Evolutionary conservation across 192 early-diverging fungal genomes (phyloP).

Genomic region (Backusella luteola): DNA sequence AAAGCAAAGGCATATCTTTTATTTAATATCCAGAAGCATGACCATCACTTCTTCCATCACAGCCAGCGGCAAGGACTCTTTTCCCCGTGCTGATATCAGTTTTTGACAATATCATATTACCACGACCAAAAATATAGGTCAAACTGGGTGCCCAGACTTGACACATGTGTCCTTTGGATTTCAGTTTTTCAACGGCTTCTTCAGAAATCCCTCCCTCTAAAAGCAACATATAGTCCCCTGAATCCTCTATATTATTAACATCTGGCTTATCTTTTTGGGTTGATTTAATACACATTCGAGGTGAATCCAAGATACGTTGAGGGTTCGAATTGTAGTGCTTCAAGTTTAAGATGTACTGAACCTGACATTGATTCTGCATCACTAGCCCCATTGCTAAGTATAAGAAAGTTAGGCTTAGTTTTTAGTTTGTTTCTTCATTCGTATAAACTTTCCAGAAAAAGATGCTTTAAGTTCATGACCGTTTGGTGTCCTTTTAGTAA

Average conservation of each 20-base stretch:
- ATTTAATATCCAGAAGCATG: constrained; percentile 50
- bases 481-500: constrained; percentile 37
- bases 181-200: constrained; percentile 43
- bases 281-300: constrained; percentile 62
- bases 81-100: constrained; percentile 38
- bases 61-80: constrained; percentile 48
- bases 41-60: constrained; percentile 59
- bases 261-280: constrained; percentile 10
- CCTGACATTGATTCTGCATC: constrained; percentile 82
- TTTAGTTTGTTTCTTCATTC: not conserved
- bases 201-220: constrained; percentile 62
- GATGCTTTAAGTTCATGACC: constrained; percentile 38
- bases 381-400: constrained; percentile 68
- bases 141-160: constrained; percentile 39
- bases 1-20: too few relatives aligned
- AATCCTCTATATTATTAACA: constrained; percentile 22
- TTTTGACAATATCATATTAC: constrained; percentile 61
- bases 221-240: constrained; percentile 39
- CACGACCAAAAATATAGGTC: constrained; percentile 66
- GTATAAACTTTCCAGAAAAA: constrained; percentile 40
- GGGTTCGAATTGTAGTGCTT: constrained; percentile 53
- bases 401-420: not conserved
- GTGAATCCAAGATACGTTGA: constrained; percentile 67
- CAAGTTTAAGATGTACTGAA: constrained; percentile 73
- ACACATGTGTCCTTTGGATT: constrained; percentile 56